A percentile compares a stretch with the other conserved stretches of the same genome.
Evolutionary conservation across 345 rosid genomes (phyloP).

Genomic region (Litchi chinensis): DNA sequence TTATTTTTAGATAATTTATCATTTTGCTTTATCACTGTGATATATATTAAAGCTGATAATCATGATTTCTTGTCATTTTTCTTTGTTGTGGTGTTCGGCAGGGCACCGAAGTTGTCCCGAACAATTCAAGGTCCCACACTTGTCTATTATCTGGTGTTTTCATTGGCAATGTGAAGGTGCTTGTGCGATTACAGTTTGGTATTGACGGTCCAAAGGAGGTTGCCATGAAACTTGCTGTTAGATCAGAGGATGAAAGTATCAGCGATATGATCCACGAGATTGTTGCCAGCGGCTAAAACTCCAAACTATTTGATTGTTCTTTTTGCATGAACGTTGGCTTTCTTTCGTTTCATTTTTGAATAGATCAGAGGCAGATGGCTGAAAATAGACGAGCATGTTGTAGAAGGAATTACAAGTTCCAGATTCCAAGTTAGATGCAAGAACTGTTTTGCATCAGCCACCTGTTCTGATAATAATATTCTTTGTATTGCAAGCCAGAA

Average conservation of each 20-base stretch:
- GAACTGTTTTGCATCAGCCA: slow-evolving; percentile 9
- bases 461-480: slow-evolving; percentile 21
- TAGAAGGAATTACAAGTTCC: slow-evolving; percentile 18
- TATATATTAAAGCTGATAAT: slow-evolving; percentile 7
- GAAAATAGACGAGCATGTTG: slow-evolving; percentile 17
- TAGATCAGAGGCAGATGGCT: slow-evolving; percentile 22
- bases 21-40: not conserved
- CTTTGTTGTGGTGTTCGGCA: slow-evolving; percentile 26
- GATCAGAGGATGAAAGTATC: slow-evolving; percentile 78
- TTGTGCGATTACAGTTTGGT: slow-evolving; percentile 84
- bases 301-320: not conserved
- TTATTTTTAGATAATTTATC: not conserved
- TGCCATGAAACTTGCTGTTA: slow-evolving; percentile 85
- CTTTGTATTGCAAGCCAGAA: slow-evolving; percentile 32
- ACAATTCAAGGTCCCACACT: slow-evolving; percentile 93
- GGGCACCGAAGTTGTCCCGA: slow-evolving; percentile 86
- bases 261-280: slow-evolving; percentile 89
- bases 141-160: slow-evolving; percentile 86
- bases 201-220: slow-evolving; percentile 78
- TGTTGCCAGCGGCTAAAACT: slow-evolving; percentile 72
- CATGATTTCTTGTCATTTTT: not conserved
- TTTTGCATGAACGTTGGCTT: not conserved
- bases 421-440: slow-evolving; percentile 3
- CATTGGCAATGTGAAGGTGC: slow-evolving; percentile 83
- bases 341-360: not conserved